Evolutionary conservation across 345 rosid genomes (phyloP).

Genomic region (Dimocarpus longan): DNA sequence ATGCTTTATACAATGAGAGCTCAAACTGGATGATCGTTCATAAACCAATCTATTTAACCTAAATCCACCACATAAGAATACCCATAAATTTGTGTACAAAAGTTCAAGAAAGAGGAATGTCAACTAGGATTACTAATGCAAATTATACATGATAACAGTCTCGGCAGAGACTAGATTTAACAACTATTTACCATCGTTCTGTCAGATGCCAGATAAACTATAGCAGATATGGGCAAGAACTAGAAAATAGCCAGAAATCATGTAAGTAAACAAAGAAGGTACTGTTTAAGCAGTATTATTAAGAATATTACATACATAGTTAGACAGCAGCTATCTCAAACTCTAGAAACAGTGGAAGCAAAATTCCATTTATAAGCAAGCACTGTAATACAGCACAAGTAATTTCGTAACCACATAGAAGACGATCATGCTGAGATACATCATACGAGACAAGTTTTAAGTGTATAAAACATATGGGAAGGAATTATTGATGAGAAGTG

Average conservation of each 20-base stretch:
- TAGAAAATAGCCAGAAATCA: not conserved
- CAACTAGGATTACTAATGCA: not conserved
- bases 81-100: not conserved
- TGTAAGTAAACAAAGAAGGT: not conserved
- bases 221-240: not conserved
- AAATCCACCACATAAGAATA: not conserved
- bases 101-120: not conserved
- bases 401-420: not conserved
- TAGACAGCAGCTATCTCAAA: not conserved
- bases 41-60: not conserved
- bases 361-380: constrained; percentile 9
- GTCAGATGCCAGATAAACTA: not conserved
- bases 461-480: not conserved
- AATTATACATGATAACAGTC: not conserved
- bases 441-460: not conserved
- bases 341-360: not conserved
- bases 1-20: not conserved
- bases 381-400: not conserved
- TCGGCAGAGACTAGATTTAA: not conserved
- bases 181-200: too few relatives aligned
- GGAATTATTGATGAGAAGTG: not conserved
- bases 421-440: not conserved
- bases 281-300: not conserved
- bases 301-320: not conserved
- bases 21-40: not conserved